A percentile compares a stretch with the other conserved stretches of the same genome.
Conservation (phyloP, 768 basidiomycete species). For the Podaxis carcinomalis region DNA sequence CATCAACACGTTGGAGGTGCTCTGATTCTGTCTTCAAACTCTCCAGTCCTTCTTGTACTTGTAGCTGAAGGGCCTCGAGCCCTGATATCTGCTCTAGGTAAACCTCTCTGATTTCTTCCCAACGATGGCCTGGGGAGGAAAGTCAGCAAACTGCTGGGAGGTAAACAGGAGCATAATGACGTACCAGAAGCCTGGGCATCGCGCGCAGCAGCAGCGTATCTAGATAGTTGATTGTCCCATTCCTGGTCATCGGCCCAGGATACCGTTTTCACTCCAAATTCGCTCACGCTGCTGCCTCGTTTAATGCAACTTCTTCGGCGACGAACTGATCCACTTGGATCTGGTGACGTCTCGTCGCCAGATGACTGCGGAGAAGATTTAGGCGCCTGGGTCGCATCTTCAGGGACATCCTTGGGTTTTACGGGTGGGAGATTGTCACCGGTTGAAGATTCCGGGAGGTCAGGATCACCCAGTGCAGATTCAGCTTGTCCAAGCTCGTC, state of each 20-base stretch:
- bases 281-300: conserved; percentile 44
- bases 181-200: conserved; percentile 35
- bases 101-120: conserved; percentile 49
- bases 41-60: conserved; percentile 43
- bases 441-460: conserved; percentile 1
- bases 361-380: conserved; percentile 5
- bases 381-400: neutral
- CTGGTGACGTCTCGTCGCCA: conserved; percentile 4
- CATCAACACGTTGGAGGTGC: conserved; percentile 38
- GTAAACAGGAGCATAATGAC: conserved; percentile 1
- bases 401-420: neutral
- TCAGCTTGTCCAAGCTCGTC: conserved; percentile 9
- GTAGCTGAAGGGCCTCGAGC: conserved; percentile 51
- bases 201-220: conserved; percentile 36
- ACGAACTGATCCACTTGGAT: conserved; percentile 22
- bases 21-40: conserved; percentile 40
- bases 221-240: conserved; percentile 51
- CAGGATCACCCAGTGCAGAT: conserved; percentile 7
- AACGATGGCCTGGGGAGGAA: conserved; percentile 42
- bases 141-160: neutral
- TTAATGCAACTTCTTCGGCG: conserved; percentile 64
- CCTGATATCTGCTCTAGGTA: conserved; percentile 63
- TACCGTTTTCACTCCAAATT: conserved; percentile 55
- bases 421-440: conserved; percentile 7
- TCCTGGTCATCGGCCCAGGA: conserved; percentile 74